Base-by-base conservation (phyloP, 192 early-diverging fungal genomes). In the Dispira simplex region DNA sequence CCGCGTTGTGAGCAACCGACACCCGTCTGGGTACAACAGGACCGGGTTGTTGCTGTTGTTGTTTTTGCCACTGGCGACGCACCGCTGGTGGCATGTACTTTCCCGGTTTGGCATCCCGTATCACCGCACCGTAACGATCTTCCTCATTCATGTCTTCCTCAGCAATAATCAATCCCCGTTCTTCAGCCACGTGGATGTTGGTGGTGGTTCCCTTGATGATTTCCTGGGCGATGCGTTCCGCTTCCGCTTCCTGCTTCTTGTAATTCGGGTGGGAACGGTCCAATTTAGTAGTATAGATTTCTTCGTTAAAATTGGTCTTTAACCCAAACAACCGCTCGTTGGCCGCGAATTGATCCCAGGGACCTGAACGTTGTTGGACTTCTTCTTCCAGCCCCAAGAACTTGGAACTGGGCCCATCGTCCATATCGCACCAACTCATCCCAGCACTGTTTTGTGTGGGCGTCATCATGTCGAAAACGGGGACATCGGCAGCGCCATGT, bases 281-380 rank as follows among this genome's bases (percentile, higher is more conserved):
- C 58, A 99, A 75, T 27, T 79, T 83, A 9, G 97, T 99, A 1
- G 97, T 99, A 71, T 99, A 99, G 3, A 99, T 71, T 57, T 95
- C 92, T 63, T 96, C 93, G 67, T 96, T 78, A 76, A 91, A 99
- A 71, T 99, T 92, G 5, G 95, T 93, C 8, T 79, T 90, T 53
- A 99, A 82, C 1, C 97, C 97, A 83, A 99, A 99, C 48, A 91
- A 78, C 64, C 77, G 70, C 71, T 95, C 91, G 67, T 99, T 99
- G 4, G 81, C 87, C 6, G 83, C 88, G 82, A 99, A 99, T 71
- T 99, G 97, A 73, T 99, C 93, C 97, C 97, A 99, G 20, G 72
- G 68, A 3, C 70, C 44, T n/a, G 27, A 68, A 9, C 25, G 0
- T 28, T 13, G 18, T 13, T 56, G 16, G 18, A 3, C 13, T 3